Evolutionary conservation across 2,329 filamentous ascomycete genomes (phyloP).

Genomic region (Hansfordia pulvinata): DNA sequence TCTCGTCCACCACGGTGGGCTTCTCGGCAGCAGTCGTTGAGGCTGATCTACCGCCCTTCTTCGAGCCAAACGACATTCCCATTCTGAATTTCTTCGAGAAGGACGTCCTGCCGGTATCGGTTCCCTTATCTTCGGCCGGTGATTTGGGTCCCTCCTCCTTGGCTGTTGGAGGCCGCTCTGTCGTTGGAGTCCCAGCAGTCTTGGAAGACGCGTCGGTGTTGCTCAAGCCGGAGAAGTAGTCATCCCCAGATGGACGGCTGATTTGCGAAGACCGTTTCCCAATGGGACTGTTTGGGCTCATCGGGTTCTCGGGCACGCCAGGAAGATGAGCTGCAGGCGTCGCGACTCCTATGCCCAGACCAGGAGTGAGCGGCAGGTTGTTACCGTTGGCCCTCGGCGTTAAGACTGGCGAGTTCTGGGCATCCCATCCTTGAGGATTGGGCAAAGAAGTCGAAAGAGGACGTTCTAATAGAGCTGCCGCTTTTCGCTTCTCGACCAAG

Average conservation of each 20-base stretch:
- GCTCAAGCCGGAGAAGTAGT: conserved; percentile 62
- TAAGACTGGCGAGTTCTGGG: conserved; percentile 30
- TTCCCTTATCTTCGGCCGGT: conserved; percentile 38
- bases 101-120: conserved; percentile 40
- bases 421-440: conserved; percentile 22
- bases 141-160: conserved; percentile 27
- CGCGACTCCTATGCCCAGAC: conserved; percentile 64
- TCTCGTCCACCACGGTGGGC: conserved; percentile 61
- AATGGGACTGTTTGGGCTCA: conserved; percentile 27
- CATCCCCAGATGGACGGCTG: conserved; percentile 50
- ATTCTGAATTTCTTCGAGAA: conserved; percentile 80
- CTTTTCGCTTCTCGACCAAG: conserved; percentile 42
- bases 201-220: conserved; percentile 32
- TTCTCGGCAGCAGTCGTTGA: conserved; percentile 58
- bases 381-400: conserved; percentile 54
- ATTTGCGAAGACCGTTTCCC: conserved; percentile 42
- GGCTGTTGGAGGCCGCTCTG: too few species aligned
- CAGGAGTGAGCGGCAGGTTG: conserved; percentile 56
- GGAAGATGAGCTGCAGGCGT: conserved; percentile 45
- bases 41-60: conserved; percentile 63
- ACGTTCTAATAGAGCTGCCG: conserved; percentile 39
- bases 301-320: conserved; percentile 32
- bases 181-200: conserved; percentile 24
- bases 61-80: conserved; percentile 64
- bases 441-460: conserved; percentile 43